These are phyloP conservation scores for Thamnidium elegans DNA, from an alignment of 192 early-diverging fungal genomes.

Conservation along the genomic window DNA sequence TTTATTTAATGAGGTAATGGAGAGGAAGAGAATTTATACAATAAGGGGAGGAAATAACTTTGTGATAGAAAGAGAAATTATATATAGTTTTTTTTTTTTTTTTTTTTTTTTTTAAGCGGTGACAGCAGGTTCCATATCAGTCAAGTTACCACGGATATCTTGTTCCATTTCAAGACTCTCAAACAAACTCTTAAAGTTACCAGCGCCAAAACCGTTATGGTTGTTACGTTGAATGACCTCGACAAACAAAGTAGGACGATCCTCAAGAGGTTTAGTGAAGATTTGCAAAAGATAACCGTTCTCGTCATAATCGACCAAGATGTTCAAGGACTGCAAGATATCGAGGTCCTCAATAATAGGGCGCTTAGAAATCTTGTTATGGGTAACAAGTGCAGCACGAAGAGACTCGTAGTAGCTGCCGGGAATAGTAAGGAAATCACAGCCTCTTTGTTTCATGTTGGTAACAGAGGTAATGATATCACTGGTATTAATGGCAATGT, in stretches of 20 bases:
- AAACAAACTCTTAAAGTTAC: conserved; percentile 98
- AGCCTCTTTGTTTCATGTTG: conserved; percentile 81
- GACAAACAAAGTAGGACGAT: conserved; percentile 94
- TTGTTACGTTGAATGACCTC: conserved; percentile 96
- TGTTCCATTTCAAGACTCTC: conserved; percentile 96
- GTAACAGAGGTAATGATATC: conserved; percentile 83
- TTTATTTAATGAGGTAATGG: neutral
- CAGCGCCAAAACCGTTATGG: conserved; percentile 92
- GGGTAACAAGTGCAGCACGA: conserved; percentile 57
- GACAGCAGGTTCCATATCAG: conserved; percentile 28
- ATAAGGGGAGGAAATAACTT: neutral
- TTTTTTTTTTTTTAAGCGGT: conserved; percentile 13
- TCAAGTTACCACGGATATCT: conserved; percentile 81
- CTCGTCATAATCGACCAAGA: conserved; percentile 96
- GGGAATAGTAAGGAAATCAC: conserved; percentile 87
- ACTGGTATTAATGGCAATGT: conserved; percentile 90
- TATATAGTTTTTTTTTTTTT: neutral
- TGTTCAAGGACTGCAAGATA: conserved; percentile 77
- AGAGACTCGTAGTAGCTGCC: conserved; percentile 86
- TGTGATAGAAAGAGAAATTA: neutral
- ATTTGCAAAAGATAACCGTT: conserved; percentile 95
- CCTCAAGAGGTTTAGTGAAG: conserved; percentile 88
- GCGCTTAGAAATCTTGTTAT: conserved; percentile 55
- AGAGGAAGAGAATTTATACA: neutral
- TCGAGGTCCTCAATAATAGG: conserved; percentile 83